Percentiles rank a stretch among this genome's conserved stretches.
Conservation (phyloP, 2,329 filamentous ascomycete species). For the Talaromyces amestolkiae region DNA sequence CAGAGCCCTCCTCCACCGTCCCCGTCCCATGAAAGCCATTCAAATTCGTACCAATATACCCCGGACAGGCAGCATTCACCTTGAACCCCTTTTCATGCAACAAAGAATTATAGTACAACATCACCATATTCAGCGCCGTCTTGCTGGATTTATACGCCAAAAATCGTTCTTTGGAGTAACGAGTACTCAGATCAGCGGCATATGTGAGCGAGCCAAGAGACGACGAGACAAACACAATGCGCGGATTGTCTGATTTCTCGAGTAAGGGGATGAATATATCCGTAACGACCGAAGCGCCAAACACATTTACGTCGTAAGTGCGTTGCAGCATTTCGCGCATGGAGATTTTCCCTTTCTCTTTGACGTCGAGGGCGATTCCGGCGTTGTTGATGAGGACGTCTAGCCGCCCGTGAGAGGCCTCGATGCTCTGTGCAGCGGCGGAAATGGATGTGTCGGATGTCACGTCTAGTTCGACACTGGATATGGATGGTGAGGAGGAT, state of each 20-base stretch:
- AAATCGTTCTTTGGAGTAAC: constrained; percentile 21
- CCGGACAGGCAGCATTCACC: constrained; percentile 28
- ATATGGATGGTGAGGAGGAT: not conserved
- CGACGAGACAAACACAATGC: constrained; percentile 30
- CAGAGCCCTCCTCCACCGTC: constrained; percentile 18
- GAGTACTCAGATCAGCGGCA: constrained; percentile 21
- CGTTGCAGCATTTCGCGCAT: constrained; percentile 21
- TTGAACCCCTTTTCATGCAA: constrained; percentile 35
- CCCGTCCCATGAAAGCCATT: constrained; percentile 6
- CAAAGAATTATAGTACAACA: constrained; percentile 41
- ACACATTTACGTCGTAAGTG: constrained; percentile 30
- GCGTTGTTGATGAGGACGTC: constrained; percentile 19
- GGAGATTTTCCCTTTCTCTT: not conserved
- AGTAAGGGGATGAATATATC: constrained; percentile 30
- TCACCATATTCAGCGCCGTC: constrained; percentile 46
- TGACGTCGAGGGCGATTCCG: constrained; percentile 12
- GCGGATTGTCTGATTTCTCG: constrained; percentile 24
- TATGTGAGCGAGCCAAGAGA: constrained; percentile 25
- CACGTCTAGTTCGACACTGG: constrained; percentile 13
- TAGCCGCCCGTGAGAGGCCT: not conserved
- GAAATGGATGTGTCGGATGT: constrained; percentile 13
- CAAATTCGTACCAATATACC: constrained; percentile 25
- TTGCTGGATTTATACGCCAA: constrained; percentile 44
- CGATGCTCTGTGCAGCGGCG: not conserved
- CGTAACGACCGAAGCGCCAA: constrained; percentile 28